Evolutionary conservation across 768 basidiomycete species (phyloP).

Genomic region (Amanita phalloides): DNA sequence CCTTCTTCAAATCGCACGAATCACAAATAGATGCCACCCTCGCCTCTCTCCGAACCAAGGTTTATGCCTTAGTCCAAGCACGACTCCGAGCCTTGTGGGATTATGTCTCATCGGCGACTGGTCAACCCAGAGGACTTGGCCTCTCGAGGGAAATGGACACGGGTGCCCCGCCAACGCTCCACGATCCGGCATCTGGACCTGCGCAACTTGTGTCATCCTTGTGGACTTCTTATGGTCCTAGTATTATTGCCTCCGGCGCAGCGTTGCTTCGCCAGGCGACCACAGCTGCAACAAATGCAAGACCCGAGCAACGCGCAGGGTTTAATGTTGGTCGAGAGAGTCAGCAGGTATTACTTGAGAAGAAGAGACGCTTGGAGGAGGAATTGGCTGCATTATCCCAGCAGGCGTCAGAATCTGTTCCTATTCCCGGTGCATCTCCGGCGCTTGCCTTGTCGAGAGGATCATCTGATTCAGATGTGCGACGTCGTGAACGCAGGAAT

Average conservation of each 20-base stretch:
- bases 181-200: constrained; percentile 51
- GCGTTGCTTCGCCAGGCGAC: constrained; percentile 47
- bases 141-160: constrained; percentile 15
- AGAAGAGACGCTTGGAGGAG: constrained; percentile 42
- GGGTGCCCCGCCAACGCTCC: constrained; percentile 32
- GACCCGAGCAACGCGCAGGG: constrained; percentile 20
- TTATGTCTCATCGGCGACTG: constrained; percentile 37
- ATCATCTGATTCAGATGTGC: constrained; percentile 29
- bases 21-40: constrained; percentile 75
- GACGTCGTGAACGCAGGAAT: constrained; percentile 33
- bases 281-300: constrained; percentile 19
- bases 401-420: constrained; percentile 17
- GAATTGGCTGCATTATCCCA: constrained; percentile 42
- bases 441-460: constrained; percentile 22
- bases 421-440: constrained; percentile 22
- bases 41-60: constrained; percentile 45
- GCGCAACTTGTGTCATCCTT: constrained; percentile 53
- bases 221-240: constrained; percentile 74
- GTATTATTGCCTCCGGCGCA: constrained; percentile 57
- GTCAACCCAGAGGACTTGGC: constrained; percentile 24
- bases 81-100: constrained; percentile 59
- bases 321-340: constrained; percentile 8
- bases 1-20: constrained; percentile 79
- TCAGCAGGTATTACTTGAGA: constrained; percentile 21
- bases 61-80: constrained; percentile 57